A percentile compares a stretch with the other conserved stretches of the same genome.
These are phyloP conservation scores for Aspergillus panamensis DNA, from an alignment of 495 filamentous ascomycete species.

Conservation along the genomic window DNA sequence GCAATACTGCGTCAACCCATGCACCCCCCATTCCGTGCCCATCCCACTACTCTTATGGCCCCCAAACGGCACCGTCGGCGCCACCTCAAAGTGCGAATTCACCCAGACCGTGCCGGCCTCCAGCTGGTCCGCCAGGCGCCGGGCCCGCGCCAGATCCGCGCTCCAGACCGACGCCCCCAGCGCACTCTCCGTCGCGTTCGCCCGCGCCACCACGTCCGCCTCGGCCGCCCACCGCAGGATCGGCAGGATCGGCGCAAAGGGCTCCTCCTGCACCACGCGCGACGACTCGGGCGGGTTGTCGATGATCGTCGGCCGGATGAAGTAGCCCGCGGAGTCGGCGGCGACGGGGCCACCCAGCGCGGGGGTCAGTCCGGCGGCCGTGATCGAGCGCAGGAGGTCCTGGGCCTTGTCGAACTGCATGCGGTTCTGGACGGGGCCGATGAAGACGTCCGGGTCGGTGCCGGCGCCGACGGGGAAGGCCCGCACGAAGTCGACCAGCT, in stretches of 20 bases:
- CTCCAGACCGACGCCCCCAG: slow-evolving; percentile 55
- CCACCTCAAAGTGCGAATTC: slow-evolving; percentile 45
- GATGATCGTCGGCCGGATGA: slow-evolving; percentile 51
- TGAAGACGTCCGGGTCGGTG: slow-evolving; percentile 35
- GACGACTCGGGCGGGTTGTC: slow-evolving; percentile 52
- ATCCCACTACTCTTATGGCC: slow-evolving; percentile 64
- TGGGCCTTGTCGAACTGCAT: slow-evolving; percentile 54
- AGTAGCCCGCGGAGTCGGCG: slow-evolving; percentile 40
- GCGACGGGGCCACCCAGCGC: slow-evolving; percentile 24
- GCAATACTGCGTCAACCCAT: slow-evolving; percentile 53
- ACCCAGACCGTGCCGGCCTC: slow-evolving; percentile 56
- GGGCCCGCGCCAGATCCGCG: slow-evolving; percentile 43
- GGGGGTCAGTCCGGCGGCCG: slow-evolving; percentile 41
- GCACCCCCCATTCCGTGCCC: slow-evolving; percentile 56
- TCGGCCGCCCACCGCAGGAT: slow-evolving; percentile 49
- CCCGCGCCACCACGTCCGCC: slow-evolving; percentile 50
- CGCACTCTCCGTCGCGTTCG: slow-evolving; percentile 51
- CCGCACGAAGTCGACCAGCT: slow-evolving; percentile 53
- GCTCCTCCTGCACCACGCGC: slow-evolving; percentile 41
- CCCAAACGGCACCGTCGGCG: slow-evolving; percentile 51
- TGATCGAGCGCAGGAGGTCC: slow-evolving; percentile 41
- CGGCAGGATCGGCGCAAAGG: slow-evolving; percentile 51
- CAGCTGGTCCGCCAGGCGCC: slow-evolving; percentile 46
- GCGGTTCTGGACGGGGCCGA: slow-evolving; percentile 57
- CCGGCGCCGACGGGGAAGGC: slow-evolving; percentile 42